phyloP scores from a whole-genome alignment of 345 rosid genomes.

The Populus tremula region DNA sequence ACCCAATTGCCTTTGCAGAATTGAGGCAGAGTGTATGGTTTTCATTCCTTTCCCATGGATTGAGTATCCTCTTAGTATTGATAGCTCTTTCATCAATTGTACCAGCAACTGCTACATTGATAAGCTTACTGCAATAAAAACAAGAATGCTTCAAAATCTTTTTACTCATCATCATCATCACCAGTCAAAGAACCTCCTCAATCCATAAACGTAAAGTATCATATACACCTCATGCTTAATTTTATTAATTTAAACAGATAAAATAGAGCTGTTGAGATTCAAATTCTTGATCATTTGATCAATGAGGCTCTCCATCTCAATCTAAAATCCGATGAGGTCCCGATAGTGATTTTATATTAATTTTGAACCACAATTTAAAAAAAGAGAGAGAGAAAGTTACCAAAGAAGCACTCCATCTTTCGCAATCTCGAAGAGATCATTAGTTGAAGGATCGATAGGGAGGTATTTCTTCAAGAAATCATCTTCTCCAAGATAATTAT shows the following conservation, averaged over 20 bases:
- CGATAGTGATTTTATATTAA: too few relatives aligned
- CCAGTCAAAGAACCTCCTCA: not conserved
- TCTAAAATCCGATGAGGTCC: too few relatives aligned
- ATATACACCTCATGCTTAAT: too few relatives aligned
- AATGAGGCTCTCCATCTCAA: too few relatives aligned
- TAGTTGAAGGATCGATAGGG: slow-evolving; percentile 77
- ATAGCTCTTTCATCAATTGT: slow-evolving; percentile 97
- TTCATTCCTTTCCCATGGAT: slow-evolving; percentile 99
- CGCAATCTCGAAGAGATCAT: slow-evolving; percentile 88
- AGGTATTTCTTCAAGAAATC: slow-evolving; percentile 66
- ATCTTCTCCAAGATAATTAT: slow-evolving; percentile 81
- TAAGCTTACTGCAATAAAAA: slow-evolving; percentile 71
- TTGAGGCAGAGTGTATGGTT: slow-evolving; percentile 94
- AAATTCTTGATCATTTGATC: too few relatives aligned
- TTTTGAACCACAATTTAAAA: not conserved
- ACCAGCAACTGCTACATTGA: slow-evolving; percentile 97
- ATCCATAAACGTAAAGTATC: not conserved
- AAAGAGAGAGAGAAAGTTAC: slow-evolving; percentile 33
- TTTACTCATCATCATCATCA: not conserved
- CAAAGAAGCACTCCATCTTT: slow-evolving; percentile 96
- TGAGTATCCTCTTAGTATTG: slow-evolving; percentile 87
- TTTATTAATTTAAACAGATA: too few relatives aligned
- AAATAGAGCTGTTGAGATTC: too few relatives aligned
- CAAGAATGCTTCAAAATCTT: slow-evolving; percentile 2
- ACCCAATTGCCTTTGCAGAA: slow-evolving; percentile 98